Evolutionary conservation across 2,329 filamentous ascomycete species (phyloP), one percentile per base, ranked within the genome.

Genomic region (Mycosphaerelloides madeirae): DNA sequence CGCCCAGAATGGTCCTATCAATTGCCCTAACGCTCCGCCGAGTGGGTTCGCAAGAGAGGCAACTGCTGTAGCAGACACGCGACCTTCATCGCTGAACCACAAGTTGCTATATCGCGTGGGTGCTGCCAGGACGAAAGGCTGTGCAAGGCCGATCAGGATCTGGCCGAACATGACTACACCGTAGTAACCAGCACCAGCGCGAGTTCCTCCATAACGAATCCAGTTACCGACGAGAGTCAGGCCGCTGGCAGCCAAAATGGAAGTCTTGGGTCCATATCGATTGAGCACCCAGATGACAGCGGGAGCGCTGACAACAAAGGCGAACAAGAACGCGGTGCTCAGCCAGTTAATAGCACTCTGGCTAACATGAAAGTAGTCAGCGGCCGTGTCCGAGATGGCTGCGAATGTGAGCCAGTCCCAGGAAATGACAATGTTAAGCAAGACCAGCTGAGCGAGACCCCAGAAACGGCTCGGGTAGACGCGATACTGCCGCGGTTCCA

Each of bases 361-460:
- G 28, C 76, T 77, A 11, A 90, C 86, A 40, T 71, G 56, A 63
- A 94, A 97, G 71, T 89, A 95, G 18, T 74, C 57, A 0, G 89
- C 81, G 1, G 87, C 78, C 16, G 83, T 80, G 28, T 78, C 78
- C 1, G 87, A 87, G 25, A 95, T 83, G 31, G 91, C 85, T 2
- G 90, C 85, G 66, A 89, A 96, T 6, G 89, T 93, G 57, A 97
- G 79, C 91, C 91, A 97, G 78, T 94, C 88, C 91, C 91, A 97
- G 61, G 87, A 94, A 32, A 95, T 84, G 49, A 97, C 80, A 44
- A 96, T 84, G 64, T 97, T 98, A 68, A 97, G 73, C 59, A 97
- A 68, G 6, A 89, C 84, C 61, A 97, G 69, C 67, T 95, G 87
- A 16, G 79, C 69, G 40, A 98, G 72, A 1, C 93, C 93, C 64